phyloP scores from a whole-genome alignment of 2,329 filamentous ascomycete genomes.

The Leptographium radiaticola region DNA sequence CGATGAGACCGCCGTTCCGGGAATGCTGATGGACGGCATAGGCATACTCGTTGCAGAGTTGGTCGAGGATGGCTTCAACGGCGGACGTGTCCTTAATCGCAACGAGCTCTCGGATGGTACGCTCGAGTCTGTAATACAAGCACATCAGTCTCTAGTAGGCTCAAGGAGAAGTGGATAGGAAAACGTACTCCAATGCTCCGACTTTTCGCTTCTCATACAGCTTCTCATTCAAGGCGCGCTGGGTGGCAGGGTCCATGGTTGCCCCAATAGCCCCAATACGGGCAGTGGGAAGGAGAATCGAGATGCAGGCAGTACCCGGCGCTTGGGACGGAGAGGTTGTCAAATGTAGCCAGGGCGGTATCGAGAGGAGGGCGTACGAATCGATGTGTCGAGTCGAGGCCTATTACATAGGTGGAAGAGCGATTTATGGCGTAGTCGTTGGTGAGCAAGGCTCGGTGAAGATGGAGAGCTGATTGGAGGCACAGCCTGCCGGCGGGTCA shows the following conservation, averaged over 20 bases:
- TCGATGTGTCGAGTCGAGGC: too few species aligned
- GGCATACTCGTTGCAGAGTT: conserved; percentile 94
- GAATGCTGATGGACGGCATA: conserved; percentile 97
- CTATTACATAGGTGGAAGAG: background rate
- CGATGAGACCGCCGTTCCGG: conserved; percentile 90
- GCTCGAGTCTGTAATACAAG: conserved; percentile 56
- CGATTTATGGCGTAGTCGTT: background rate
- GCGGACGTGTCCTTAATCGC: conserved; percentile 62
- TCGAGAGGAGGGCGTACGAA: too few species aligned
- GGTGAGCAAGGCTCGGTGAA: background rate
- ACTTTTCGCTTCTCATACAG: conserved; percentile 97
- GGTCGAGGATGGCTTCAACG: conserved; percentile 80
- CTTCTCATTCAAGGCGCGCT: conserved; percentile 91
- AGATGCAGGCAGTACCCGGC: too few species aligned
- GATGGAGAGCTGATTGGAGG: background rate
- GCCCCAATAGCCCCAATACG: too few species aligned
- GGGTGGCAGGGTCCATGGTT: conserved; percentile 75
- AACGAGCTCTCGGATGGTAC: conserved; percentile 74
- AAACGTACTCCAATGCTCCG: conserved; percentile 80
- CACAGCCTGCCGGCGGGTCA: background rate
- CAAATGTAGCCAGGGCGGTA: too few species aligned
- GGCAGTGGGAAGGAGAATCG: background rate
- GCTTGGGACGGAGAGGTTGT: too few species aligned
- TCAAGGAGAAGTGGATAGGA: background rate
- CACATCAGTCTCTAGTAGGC: background rate